Base-by-base conservation (phyloP, 192 early-diverging fungal genomes). In the Thamnidium elegans region DNA sequence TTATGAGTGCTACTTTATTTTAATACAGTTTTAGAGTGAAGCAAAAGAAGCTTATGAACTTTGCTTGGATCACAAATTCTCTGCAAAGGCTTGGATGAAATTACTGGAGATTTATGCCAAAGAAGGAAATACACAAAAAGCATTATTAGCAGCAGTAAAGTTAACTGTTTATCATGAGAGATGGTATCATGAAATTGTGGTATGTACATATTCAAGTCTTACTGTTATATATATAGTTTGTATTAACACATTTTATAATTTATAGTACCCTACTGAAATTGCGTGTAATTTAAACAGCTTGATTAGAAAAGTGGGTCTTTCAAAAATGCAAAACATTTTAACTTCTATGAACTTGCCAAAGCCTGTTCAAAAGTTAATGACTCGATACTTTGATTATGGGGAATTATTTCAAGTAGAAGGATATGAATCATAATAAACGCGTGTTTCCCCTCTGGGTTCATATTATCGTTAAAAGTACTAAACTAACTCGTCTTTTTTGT, bases 251-350 rank as follows among this genome's bases (percentile, higher is more conserved):
- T 56, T 39, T 39, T 15, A 32, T 26, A 1, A 26, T 26, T 30
- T 15, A 26, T 14, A 90, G 88, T 99, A 92, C 70, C 97, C 97
- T 21, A 92, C 90, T 19, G 87, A 90, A 6, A 86, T 98, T 21
- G 86, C 90, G n/a, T 74, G 83, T 55, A 87, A 86, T 52, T 63
- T 99, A 34, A 92, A 96, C 78, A 91, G 83, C 66, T 78, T 99
- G 14, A 92, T 98, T 59, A 76, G 84, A 50, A 80, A 74, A 46
- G 92, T 97, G 66, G 97, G 97, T 5, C 76, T 96, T 45, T 89
- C 90, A 58, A 98, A 97, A 71, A 91, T 99, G 36, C 88, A 90
- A 62, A 93, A 98, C 72, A 91, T 87, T 43, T 73, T 97, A 58
- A 88, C 92, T 10, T 89, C 93, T 43, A 87, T 97, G 80, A 94